Evolutionary conservation across 1,284 basidiomycete genomes (phyloP).

Genomic region (Athelia psychrophila): DNA sequence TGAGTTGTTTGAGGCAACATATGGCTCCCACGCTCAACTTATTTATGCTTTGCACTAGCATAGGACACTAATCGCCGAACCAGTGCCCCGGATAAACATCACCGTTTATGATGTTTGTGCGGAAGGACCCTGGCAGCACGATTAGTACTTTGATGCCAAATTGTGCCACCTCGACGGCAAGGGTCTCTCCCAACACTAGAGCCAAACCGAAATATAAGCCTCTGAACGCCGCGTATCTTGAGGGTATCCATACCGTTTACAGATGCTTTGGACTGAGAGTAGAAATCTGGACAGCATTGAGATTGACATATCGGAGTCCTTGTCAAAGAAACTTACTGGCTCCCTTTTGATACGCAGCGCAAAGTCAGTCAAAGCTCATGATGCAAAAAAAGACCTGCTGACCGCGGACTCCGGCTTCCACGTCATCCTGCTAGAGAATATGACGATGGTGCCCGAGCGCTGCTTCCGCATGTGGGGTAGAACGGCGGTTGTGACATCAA

Average conservation of each 20-base stretch:
- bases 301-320: too few species aligned
- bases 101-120: slow-evolving; percentile 37
- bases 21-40: slow-evolving; percentile 17
- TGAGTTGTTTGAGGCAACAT: slow-evolving; percentile 26
- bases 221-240: too few species aligned
- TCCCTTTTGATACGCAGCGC: too few species aligned
- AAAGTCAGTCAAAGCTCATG: neutral
- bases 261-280: slow-evolving; percentile 57
- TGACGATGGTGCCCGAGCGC: slow-evolving; percentile 26
- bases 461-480: slow-evolving; percentile 29
- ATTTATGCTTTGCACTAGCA: too few species aligned
- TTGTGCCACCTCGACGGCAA: slow-evolving; percentile 46
- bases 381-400: slow-evolving; percentile 15
- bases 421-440: slow-evolving; percentile 31
- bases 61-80: slow-evolving; percentile 40
- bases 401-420: slow-evolving; percentile 44
- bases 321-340: too few species aligned
- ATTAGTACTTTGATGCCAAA: slow-evolving; percentile 54
- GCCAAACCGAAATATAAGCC: too few species aligned
- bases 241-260: slow-evolving; percentile 43
- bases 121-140: slow-evolving; percentile 50
- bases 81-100: slow-evolving; percentile 18
- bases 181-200: slow-evolving; percentile 41
- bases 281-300: slow-evolving; percentile 43
- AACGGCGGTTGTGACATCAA: slow-evolving; percentile 28